Conservation (phyloP, 192 early-diverging fungal species). For the Kappamyces sp. region DNA sequence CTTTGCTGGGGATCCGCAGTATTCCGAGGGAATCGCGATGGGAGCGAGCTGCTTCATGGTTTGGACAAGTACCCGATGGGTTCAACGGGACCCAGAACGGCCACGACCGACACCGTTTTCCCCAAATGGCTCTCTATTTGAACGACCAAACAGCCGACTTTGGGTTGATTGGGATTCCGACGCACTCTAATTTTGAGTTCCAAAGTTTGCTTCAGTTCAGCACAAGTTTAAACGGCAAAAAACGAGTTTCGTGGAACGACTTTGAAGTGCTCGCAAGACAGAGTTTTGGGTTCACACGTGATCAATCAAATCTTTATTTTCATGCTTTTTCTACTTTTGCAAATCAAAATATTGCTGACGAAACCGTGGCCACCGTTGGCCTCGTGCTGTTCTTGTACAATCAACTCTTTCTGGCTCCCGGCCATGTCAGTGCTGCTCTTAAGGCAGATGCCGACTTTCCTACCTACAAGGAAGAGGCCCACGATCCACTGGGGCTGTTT, state of each 20-base stretch:
- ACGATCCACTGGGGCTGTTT: background rate
- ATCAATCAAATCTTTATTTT: background rate
- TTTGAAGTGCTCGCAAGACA: background rate
- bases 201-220: background rate
- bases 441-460: slow-evolving; percentile 1
- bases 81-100: too few relatives aligned
- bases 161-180: background rate
- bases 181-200: background rate
- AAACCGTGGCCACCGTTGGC: background rate
- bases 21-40: too few relatives aligned
- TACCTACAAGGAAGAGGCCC: background rate
- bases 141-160: background rate
- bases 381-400: slow-evolving; percentile 12
- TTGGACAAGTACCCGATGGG: too few relatives aligned
- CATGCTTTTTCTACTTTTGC: slow-evolving; percentile 1
- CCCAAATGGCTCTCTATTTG: slow-evolving; percentile 2
- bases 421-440: background rate
- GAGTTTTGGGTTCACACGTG: background rate
- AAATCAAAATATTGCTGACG: background rate
- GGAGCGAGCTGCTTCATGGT: too few relatives aligned
- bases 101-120: too few relatives aligned
- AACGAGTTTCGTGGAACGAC: background rate
- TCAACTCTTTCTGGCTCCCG: background rate
- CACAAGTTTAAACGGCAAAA: background rate
- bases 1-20: too few relatives aligned